Percentiles rank a stretch among this genome's conserved stretches.
phyloP scores from a whole-genome alignment of 176 grass and related monocot genomes.

The Dendrocalamus sinicus region DNA sequence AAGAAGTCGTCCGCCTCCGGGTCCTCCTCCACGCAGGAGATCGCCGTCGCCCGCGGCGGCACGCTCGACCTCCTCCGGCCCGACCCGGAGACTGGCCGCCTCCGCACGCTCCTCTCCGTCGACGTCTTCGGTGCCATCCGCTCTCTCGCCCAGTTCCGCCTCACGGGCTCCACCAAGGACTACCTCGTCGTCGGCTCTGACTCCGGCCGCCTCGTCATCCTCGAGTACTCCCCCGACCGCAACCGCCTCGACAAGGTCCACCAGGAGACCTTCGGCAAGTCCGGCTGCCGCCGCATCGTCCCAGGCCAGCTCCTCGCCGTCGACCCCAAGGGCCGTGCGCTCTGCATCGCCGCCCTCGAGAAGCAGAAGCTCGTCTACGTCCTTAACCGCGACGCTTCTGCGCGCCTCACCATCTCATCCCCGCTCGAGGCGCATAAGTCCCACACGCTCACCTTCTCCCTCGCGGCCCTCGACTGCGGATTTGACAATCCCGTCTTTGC shows the following conservation, averaged over 20 bases:
- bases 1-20: conserved; percentile 52
- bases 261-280: conserved; percentile 99
- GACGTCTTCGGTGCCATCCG: conserved; percentile 92
- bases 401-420: conserved; percentile 90
- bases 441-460: conserved; percentile 80
- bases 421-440: conserved; percentile 96
- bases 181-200: conserved; percentile 91
- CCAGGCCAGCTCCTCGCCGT: conserved; percentile 89
- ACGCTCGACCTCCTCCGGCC: conserved; percentile 82
- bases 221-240: conserved; percentile 85
- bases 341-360: conserved; percentile 87
- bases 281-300: conserved; percentile 88
- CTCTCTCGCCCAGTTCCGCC: conserved; percentile 94
- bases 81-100: conserved; percentile 75
- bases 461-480: conserved; percentile 82
- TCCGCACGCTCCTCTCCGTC: conserved; percentile 85
- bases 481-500: conserved; percentile 93
- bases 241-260: conserved; percentile 91
- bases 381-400: conserved; percentile 78
- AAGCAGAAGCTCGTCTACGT: conserved; percentile 99
- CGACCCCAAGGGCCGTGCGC: conserved; percentile 92
- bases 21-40: conserved; percentile 70
- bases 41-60: conserved; percentile 75
- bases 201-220: conserved; percentile 91
- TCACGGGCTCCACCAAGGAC: conserved; percentile 95